These are phyloP conservation scores for Yamadazyma triangularis DNA, from an alignment of 1,139 yeast species.

Conservation along the genomic window DNA sequence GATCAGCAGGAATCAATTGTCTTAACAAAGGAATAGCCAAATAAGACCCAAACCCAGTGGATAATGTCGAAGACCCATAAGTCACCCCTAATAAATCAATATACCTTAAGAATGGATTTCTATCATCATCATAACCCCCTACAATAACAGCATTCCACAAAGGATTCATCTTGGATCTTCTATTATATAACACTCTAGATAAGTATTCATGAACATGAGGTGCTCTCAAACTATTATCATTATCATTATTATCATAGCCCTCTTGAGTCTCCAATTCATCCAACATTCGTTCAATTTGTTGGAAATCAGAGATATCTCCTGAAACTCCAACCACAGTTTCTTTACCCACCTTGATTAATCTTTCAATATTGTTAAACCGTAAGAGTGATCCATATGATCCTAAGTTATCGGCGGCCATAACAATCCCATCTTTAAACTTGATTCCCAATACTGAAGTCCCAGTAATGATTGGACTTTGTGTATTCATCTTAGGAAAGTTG, in stretches of 20 bases:
- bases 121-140: conserved; percentile 76
- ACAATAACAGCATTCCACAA: conserved; percentile 93
- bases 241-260: conserved; percentile 76
- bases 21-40: conserved; percentile 90
- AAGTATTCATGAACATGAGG: conserved; percentile 86
- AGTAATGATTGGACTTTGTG: conserved; percentile 92
- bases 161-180: conserved; percentile 93
- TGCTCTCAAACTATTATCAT: conserved; percentile 70
- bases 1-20: conserved; percentile 74
- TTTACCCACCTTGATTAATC: conserved; percentile 77
- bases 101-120: conserved; percentile 69
- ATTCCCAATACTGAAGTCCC: conserved; percentile 94
- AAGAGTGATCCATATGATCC: conserved; percentile 93
- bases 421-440: conserved; percentile 85
- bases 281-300: conserved; percentile 68
- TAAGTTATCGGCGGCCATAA: conserved; percentile 92
- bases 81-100: conserved; percentile 92
- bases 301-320: conserved; percentile 95
- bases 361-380: conserved; percentile 79
- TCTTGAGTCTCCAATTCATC: conserved; percentile 72
- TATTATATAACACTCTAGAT: conserved; percentile 75
- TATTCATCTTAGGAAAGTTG: conserved; percentile 68
- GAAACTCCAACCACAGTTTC: conserved; percentile 89
- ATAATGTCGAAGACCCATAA: conserved; percentile 81
- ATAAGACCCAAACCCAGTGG: conserved; percentile 96